phyloP scores from a whole-genome alignment of 2,329 filamentous ascomycete genomes.

The Iodosphaeria phyllophila region DNA sequence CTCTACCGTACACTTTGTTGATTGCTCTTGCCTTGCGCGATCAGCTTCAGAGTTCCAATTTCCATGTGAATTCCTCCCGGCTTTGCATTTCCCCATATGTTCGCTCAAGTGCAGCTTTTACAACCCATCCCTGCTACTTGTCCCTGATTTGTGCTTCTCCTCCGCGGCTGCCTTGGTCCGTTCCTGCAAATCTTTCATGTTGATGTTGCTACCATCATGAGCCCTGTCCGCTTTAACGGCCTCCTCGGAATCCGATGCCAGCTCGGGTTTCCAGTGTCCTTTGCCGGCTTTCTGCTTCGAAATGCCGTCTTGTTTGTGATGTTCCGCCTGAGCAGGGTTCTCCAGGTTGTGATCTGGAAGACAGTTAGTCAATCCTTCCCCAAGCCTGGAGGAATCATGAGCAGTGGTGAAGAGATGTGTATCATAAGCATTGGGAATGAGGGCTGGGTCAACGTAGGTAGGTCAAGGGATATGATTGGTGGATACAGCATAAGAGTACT shows the following conservation, averaged over 20 bases:
- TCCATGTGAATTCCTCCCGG: too few species aligned
- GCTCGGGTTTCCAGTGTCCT: slow-evolving; percentile 58
- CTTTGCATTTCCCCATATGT: too few species aligned
- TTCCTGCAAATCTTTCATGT: slow-evolving; percentile 33
- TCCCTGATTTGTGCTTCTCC: slow-evolving; percentile 26
- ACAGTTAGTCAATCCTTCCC: background rate
- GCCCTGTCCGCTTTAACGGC: slow-evolving; percentile 48
- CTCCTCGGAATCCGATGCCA: slow-evolving; percentile 67
- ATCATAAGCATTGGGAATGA: background rate
- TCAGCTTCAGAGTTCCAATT: too few species aligned
- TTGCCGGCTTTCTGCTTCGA: slow-evolving; percentile 51
- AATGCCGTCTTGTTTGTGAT: slow-evolving; percentile 41
- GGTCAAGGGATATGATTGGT: background rate
- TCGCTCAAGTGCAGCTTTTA: too few species aligned
- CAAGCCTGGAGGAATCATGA: background rate
- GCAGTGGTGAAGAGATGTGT: background rate
- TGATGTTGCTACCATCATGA: slow-evolving; percentile 17
- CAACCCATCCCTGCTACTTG: slow-evolving; percentile 26
- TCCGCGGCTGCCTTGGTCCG: slow-evolving; percentile 35
- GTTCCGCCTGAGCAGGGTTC: slow-evolving; percentile 13
- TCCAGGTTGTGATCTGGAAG: slow-evolving; percentile 1
- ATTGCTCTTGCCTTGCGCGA: too few species aligned
- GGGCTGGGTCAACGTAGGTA: background rate
- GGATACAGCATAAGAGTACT: background rate
- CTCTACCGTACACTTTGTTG: too few species aligned